These are phyloP conservation scores for Leccinum subgranulosum DNA, from an alignment of 768 basidiomycete species.

Conservation along the genomic window DNA sequence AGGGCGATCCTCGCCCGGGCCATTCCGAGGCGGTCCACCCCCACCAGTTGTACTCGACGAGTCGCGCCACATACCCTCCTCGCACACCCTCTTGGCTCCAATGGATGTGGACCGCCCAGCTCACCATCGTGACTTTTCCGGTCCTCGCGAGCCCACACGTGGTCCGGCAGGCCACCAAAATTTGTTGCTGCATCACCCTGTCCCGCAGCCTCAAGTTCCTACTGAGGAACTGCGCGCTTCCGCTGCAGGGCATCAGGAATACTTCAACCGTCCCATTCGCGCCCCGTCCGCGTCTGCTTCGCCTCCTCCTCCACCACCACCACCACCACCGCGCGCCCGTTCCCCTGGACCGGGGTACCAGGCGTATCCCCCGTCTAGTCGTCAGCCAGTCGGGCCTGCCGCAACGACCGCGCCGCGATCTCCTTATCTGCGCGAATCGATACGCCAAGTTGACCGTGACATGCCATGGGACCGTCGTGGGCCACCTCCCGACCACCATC, in stretches of 20 bases:
- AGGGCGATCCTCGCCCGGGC: constrained; percentile 58
- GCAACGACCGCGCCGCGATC: constrained; percentile 59
- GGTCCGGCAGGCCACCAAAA: constrained; percentile 56
- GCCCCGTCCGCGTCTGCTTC: constrained; percentile 59
- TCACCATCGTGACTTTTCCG: constrained; percentile 56
- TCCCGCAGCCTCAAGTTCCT: constrained; percentile 55
- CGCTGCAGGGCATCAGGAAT: constrained; percentile 51
- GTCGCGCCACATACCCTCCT: constrained; percentile 55
- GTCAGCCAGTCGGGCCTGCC: constrained; percentile 51
- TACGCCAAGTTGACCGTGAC: constrained; percentile 50
- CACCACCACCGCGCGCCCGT: constrained; percentile 40
- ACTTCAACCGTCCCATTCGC: constrained; percentile 51
- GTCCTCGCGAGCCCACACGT: constrained; percentile 45
- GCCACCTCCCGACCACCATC: constrained; percentile 42
- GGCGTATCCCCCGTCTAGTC: constrained; percentile 42
- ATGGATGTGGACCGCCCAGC: constrained; percentile 67
- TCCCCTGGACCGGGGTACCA: constrained; percentile 50
- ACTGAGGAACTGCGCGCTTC: constrained; percentile 50
- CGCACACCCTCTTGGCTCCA: constrained; percentile 69
- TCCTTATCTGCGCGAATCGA: constrained; percentile 50
- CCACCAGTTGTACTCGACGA: constrained; percentile 82
- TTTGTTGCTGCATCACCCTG: constrained; percentile 65
- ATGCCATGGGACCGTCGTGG: constrained; percentile 58
- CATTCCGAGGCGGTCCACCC: constrained; percentile 80
- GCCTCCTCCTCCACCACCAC: constrained; percentile 55